Evolutionary conservation across 169 alveolate genomes (phyloP).

Genomic region (Plasmodium coatneyi): DNA sequence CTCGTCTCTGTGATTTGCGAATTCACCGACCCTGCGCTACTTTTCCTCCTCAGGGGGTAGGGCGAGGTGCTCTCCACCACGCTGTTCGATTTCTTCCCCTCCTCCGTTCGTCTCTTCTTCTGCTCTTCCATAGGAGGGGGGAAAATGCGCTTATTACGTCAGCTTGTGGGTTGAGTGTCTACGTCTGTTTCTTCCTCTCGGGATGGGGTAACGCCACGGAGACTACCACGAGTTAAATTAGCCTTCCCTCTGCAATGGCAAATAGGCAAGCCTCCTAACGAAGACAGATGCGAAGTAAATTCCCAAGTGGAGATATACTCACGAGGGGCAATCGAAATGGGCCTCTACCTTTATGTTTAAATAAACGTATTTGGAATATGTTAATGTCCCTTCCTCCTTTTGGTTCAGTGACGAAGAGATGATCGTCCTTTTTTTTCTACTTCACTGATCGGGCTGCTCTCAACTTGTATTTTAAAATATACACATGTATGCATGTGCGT

Average conservation of each 20-base stretch:
- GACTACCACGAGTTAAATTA: not conserved
- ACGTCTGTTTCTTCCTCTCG: not conserved
- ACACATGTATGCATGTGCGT: not conserved
- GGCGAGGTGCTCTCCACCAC: not conserved
- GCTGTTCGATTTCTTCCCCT: not conserved
- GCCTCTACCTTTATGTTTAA: not conserved
- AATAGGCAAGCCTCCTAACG: not conserved
- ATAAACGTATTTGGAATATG: not conserved
- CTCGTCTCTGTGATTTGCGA: conserved; percentile 41
- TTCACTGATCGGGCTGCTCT: not conserved
- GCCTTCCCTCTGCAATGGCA: not conserved
- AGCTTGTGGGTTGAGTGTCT: not conserved
- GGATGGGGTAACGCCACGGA: not conserved
- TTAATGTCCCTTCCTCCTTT: not conserved
- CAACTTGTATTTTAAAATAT: not conserved
- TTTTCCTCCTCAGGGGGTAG: not conserved
- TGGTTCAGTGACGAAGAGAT: not conserved
- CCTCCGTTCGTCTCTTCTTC: not conserved
- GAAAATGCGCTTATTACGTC: not conserved
- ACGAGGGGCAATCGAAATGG: not conserved
- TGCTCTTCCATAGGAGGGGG: conserved; percentile 1
- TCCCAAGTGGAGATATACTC: not conserved
- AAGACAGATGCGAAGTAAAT: not conserved
- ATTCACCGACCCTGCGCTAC: not conserved
- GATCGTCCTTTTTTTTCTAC: not conserved